These are phyloP conservation scores for Lachancea quebecensis DNA, from an alignment of 805 yeast genomes.

Conservation along the genomic window DNA sequence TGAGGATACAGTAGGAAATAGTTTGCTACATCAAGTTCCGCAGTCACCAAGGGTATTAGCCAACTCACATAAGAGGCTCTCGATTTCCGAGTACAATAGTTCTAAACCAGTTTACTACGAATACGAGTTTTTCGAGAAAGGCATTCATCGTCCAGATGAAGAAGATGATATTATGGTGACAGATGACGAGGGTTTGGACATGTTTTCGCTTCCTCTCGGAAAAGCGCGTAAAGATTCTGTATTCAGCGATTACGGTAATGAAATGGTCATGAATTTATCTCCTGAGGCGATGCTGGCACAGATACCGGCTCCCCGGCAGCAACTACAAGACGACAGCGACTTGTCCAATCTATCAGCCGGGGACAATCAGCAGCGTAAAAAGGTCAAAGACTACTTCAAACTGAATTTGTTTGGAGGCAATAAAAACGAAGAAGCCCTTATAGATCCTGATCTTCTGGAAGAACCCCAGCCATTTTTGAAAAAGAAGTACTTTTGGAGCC, in stretches of 20 bases:
- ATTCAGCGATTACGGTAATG: constrained; percentile 9
- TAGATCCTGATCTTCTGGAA: constrained; percentile 7
- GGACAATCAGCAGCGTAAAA: constrained; percentile 11
- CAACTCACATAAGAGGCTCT: constrained; percentile 14
- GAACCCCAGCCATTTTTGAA: constrained; percentile 16
- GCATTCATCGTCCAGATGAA: neutral
- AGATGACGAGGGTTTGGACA: constrained; percentile 8
- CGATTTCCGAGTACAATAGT: constrained; percentile 26
- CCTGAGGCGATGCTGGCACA: neutral
- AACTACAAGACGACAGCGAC: neutral
- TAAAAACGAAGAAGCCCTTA: constrained; percentile 1
- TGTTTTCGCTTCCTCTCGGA: constrained; percentile 4
- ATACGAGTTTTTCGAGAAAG: constrained; percentile 24
- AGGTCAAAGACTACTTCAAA: constrained; percentile 25
- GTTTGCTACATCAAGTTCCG: neutral
- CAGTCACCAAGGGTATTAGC: neutral
- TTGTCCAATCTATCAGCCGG: constrained; percentile 1
- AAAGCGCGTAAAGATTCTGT: constrained; percentile 7
- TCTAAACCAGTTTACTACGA: constrained; percentile 27
- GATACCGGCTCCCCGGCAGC: constrained; percentile 2
- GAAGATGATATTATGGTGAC: constrained; percentile 9
- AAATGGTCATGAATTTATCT: constrained; percentile 8
- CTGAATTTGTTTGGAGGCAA: constrained; percentile 19
- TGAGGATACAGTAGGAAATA: constrained; percentile 2
- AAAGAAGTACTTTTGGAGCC: constrained; percentile 25